Evolutionary conservation across 2,329 filamentous ascomycete species (phyloP), one percentile per base, ranked within the genome.

Genomic region (Ascocoryne sarcoides): DNA sequence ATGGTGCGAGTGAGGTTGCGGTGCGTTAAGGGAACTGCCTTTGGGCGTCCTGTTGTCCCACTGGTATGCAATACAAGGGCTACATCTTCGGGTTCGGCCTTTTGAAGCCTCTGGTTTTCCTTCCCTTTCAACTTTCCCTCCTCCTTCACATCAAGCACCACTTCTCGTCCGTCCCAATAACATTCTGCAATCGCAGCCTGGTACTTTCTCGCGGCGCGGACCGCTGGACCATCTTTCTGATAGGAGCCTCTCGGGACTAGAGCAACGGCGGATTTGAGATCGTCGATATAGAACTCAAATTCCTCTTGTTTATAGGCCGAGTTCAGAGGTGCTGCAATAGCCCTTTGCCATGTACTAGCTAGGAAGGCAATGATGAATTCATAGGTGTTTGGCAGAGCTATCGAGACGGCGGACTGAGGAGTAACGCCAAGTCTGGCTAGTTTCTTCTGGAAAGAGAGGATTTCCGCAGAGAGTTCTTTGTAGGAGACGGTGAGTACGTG

Each of bases 201-300:
- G 66, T 86, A 89, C 66, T 80, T 86, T 54, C 76, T 71, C 5
- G 85, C 86, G 1, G 86, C 86, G 56, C 77, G 75, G 19, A 92
- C 83, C 18, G 82, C 84, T 10, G 84, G 74, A 8, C 76, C 79
- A 58, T 80, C 68, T 51, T 78, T 71, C 9, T 69, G 68, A 54
- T 77, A 84, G 10, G 80, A 76, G 12, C 84, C 85, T 51, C 70
- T 70, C 10, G 86, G 85, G 8, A 93, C 82, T 26, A 93, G 69
- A 21, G 87, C 75, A 44, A 93, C 67, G 23, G 81, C 81, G 4
- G 86, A 90, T 58, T 80, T 84, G 53, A 93, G 70, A 59, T 94
- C 86, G 49, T 88, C 82, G 56, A 94, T 90, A 63, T 92, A 93
- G 64, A 93, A 93, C 61, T 92, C 86, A 60, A 90, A 92, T 62